Base-by-base conservation (phyloP, 2,329 filamentous ascomycete genomes). In the Cercospora sp. region DNA sequence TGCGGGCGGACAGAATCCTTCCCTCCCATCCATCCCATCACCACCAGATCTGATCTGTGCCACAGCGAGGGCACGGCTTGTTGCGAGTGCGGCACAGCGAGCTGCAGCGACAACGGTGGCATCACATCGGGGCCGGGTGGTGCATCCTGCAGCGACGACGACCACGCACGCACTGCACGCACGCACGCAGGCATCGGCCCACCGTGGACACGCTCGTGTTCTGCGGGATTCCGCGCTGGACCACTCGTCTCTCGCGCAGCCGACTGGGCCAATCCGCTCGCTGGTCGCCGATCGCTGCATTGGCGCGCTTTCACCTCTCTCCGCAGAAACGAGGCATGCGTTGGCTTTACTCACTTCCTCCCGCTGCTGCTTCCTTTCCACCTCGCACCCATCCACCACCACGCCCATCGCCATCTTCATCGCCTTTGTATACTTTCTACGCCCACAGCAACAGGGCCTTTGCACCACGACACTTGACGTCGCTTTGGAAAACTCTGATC, bases 241-340 rank as follows among this genome's bases (percentile, higher is more conserved):
- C 36, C 36, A 40, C 36, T 51, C 18, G 18, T 60, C 57, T 62
- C 55, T 61, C 61, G 57, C 63, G 60, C 63, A 66, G 48, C 60
- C 67, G 63, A 59, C 45, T 31, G 63, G 59, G 42, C 53, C 63
- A 63, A 33, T 62, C 60, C 60, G 23, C 60, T 26, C 20, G 48
- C 48, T 51, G 23, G 40, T 42, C 45, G 67, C 60, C 67, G 67
- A 68, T 69, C 67, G 42, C 59, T 66, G 67, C 67, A 64, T 64
- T 68, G 67, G 63, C 64, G 40, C 66, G 66, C 66, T 60, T 60
- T 64, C 60, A 61, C 31, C 48, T 57, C 51, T 30, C 63, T 53
- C 67, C 57, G 66, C 66, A 65, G 67, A 66, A 64, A 68, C 67
- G 63, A 68, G 67, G 67, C 67, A 63, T 68, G 67, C 67, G 63